Base-by-base conservation (phyloP, 169 alveolate genomes). In the Eimeria nieschulzi region DNA sequence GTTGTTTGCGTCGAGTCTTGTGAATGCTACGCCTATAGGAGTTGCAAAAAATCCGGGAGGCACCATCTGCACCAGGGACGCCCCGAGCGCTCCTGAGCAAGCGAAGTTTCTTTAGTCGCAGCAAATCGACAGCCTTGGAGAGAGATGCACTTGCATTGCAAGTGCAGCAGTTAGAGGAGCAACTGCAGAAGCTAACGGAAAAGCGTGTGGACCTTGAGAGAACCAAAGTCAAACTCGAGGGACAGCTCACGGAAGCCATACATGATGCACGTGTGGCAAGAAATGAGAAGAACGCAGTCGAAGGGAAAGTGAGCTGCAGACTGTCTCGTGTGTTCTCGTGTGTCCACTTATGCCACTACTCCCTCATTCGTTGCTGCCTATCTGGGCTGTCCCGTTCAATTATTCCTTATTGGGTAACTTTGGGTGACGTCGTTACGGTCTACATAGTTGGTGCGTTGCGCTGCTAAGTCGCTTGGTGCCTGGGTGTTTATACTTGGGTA, bases 151-250 rank as follows among this genome's bases (percentile, higher is more conserved):
- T 80, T 7, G 87, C 87, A 51, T 15, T 51, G n/a, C 87, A 59
- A 25, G 87, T 80, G 56, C 87, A 80, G 7, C 72, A 55, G 19
- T 73, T 80, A 21, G 87, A 80, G 56, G 87, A 80, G 39, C 87
- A 80, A 73, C 63, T 80, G 87, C 87, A 80, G 75, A 80, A 55
- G 26, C 87, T 80, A 39, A 56, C 55, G n/a, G 87, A 80, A 61
- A 80, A 80, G 33, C 75, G 87, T n/a, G 87, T 80, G 75, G 87
- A 80, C 6, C 75, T 80, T 9, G 87, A 80, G 87, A 55, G 87
- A 61, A 26, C 75, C 15, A 21, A 51, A 56, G 87, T 80, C 46
- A 80, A 80, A 33, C 72, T 80, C 21, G 87, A 80, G 56, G 73
- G 87, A 17, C 87, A 80, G 87, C 76, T 80, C 12, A 59, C 76